Conservation (phyloP, 129 eudicot genomes). For the Rutidosis leptorrhynchoides region DNA sequence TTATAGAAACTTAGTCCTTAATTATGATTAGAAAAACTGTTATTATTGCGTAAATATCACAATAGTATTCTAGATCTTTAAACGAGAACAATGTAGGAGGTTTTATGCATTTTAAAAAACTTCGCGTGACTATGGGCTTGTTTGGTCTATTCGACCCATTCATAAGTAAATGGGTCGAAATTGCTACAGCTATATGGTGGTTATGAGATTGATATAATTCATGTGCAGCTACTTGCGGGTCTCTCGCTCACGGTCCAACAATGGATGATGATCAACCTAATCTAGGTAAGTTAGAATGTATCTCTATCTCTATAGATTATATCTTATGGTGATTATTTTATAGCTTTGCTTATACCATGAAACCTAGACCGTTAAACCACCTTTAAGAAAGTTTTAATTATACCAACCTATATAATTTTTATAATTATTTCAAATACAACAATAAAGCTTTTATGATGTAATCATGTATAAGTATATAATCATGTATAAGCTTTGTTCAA, state of each 20-base stretch:
- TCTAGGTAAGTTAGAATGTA: slow-evolving; percentile 37
- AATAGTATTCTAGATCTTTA: too few species aligned
- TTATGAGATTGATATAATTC: slow-evolving; percentile 5
- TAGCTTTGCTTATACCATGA: not conserved
- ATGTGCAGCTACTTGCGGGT: slow-evolving; percentile 51
- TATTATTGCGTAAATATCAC: too few species aligned
- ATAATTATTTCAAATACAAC: too few species aligned
- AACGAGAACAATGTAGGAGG: too few species aligned
- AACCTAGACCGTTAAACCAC: not conserved
- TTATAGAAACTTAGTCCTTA: not conserved
- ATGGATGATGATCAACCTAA: slow-evolving; percentile 37
- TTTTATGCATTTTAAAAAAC: too few species aligned
- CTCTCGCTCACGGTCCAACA: slow-evolving; percentile 31
- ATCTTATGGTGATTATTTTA: not conserved
- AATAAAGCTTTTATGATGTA: not conserved
- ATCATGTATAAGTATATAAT: too few species aligned
- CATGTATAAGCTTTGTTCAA: too few species aligned
- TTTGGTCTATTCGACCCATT: not conserved
- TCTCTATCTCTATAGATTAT: not conserved
- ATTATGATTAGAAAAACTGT: too few species aligned
- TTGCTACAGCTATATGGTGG: slow-evolving; percentile 7
- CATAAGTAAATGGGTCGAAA: not conserved
- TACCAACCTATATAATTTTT: not conserved
- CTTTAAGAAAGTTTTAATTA: not conserved
- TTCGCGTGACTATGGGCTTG: not conserved